These are phyloP conservation scores for Globisporangium iwayamae DNA, from an alignment of 352 stramenopile genomes.

Conservation along the genomic window DNA sequence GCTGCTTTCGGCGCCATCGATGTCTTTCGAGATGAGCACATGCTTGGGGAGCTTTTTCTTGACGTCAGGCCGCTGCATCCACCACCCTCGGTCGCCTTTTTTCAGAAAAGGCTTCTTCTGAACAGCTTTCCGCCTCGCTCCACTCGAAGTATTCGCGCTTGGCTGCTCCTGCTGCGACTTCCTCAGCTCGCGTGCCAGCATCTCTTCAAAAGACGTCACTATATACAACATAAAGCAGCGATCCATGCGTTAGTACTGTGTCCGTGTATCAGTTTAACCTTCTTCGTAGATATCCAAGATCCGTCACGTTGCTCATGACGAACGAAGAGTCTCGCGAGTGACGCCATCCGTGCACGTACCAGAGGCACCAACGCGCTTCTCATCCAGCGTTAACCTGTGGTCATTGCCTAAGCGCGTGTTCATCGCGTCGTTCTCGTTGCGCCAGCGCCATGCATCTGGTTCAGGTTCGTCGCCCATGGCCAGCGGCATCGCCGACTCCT, in stretches of 20 bases:
- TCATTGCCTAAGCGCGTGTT: neutral
- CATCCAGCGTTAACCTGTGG: slow-evolving; percentile 1
- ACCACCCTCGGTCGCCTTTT: slow-evolving; percentile 79
- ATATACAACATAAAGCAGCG: neutral
- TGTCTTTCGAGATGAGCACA: slow-evolving; percentile 46
- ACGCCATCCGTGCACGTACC: slow-evolving; percentile 6
- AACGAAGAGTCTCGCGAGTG: neutral
- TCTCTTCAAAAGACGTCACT: slow-evolving; percentile 63
- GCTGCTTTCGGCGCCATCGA: slow-evolving; percentile 20
- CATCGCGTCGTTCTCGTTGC: slow-evolving; percentile 14
- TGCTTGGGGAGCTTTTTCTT: slow-evolving; percentile 60
- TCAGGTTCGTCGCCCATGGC: slow-evolving; percentile 9
- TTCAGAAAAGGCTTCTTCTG: slow-evolving; percentile 65
- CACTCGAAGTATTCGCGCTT: neutral
- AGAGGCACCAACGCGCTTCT: slow-evolving; percentile 15
- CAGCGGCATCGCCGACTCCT: neutral
- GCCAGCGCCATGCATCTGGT: slow-evolving; percentile 7
- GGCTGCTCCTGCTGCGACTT: slow-evolving; percentile 26
- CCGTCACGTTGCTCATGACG: neutral
- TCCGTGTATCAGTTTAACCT: too few species aligned
- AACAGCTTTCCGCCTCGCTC: slow-evolving; percentile 4
- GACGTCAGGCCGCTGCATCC: slow-evolving; percentile 60
- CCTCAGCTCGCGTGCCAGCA: slow-evolving; percentile 57
- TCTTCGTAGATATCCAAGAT: neutral
- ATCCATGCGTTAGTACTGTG: neutral